A percentile compares a stretch with the other conserved stretches of the same genome.
phyloP scores from a whole-genome alignment of 441 rosid genomes.

The Dalechampia spathulata region DNA sequence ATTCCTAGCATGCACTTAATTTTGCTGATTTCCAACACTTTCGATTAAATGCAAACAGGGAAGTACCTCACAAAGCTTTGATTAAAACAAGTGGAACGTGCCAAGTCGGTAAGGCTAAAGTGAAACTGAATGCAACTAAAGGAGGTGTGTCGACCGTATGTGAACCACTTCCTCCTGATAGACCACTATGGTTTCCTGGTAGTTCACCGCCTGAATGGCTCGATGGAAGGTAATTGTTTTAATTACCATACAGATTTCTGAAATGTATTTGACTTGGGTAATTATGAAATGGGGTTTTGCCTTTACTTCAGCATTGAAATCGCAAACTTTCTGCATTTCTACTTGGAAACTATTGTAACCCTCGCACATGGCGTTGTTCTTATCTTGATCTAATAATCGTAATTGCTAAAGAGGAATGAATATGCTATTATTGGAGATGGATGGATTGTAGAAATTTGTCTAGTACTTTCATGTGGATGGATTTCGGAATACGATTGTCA shows the following conservation, averaged over 20 bases:
- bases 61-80: conserved; percentile 12
- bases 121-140: conserved; percentile 50
- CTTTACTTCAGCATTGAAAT: background rate
- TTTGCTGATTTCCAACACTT: too few relatives aligned
- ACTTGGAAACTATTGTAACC: background rate
- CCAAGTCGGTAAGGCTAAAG: conserved; percentile 14
- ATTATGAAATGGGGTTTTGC: background rate
- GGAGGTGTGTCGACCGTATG: conserved; percentile 83
- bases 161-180: conserved; percentile 87
- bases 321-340: too few relatives aligned
- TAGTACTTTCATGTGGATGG: too few relatives aligned
- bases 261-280: background rate
- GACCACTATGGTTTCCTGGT: conserved; percentile 95
- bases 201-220: conserved; percentile 86
- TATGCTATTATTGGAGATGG: background rate
- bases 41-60: conserved; percentile 17
- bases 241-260: background rate
- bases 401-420: background rate
- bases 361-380: background rate
- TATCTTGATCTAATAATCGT: background rate
- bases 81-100: conserved; percentile 9
- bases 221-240: conserved; percentile 60
- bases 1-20: too few relatives aligned
- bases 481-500: too few relatives aligned
- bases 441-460: too few relatives aligned